Conservation (phyloP, 2,329 filamentous ascomycete genomes). For the Ophiocordyceps robertsii region DNA sequence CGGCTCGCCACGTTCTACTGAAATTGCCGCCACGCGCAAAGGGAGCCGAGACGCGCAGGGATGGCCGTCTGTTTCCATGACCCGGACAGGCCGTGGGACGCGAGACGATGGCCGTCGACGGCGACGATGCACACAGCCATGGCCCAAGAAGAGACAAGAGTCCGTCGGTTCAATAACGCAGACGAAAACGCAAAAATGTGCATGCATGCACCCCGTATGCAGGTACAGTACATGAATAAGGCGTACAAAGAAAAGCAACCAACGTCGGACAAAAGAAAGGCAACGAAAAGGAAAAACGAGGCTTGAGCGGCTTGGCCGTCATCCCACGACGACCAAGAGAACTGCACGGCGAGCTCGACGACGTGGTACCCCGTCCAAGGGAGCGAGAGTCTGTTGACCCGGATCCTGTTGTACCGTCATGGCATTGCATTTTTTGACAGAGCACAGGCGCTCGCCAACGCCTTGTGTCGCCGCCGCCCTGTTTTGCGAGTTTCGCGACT, state of each 20-base stretch:
- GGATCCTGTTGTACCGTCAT: too few species aligned
- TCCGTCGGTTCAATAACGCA: not conserved
- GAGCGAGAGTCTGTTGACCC: not conserved
- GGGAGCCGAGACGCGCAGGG: not conserved
- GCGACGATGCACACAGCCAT: too few species aligned
- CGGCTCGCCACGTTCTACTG: not conserved
- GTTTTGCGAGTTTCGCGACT: too few species aligned
- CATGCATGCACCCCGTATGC: not conserved
- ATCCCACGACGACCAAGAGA: not conserved
- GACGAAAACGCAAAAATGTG: not conserved
- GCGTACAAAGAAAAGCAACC: not conserved
- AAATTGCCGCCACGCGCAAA: not conserved
- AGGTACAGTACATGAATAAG: not conserved
- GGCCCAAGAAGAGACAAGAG: not conserved
- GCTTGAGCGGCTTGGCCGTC: not conserved
- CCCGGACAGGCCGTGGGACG: not conserved
- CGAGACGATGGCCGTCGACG: too few species aligned
- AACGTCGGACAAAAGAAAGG: not conserved
- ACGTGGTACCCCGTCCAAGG: not conserved
- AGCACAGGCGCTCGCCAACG: too few species aligned
- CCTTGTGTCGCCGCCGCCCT: too few species aligned
- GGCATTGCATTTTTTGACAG: too few species aligned
- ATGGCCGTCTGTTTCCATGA: not conserved
- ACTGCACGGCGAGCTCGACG: not conserved
- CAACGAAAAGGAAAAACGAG: not conserved